Evolutionary conservation across 805 yeast species (phyloP), one percentile per base, ranked within the genome.

Genomic region (Wickerhamiella galacta): DNA sequence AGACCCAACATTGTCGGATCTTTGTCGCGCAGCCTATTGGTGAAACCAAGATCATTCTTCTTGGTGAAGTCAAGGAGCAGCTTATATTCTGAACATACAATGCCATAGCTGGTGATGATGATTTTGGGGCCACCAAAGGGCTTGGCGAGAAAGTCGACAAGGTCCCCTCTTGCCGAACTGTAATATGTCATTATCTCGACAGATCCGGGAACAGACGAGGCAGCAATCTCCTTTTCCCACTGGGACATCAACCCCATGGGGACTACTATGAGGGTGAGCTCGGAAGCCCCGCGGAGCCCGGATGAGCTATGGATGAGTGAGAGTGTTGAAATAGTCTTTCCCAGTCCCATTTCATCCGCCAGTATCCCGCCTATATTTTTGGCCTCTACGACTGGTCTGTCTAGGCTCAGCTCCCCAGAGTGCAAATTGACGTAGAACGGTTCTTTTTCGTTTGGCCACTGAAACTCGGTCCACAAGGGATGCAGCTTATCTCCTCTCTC

Each of bases 261-360:
- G 1, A 83, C 80, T 1, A 85, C 70, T 9, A 87, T 66, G 30
- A 85, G 59, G 0, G 95, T 85, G 0, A 39, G 35, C n/a, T 35
- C 38, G 7, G 28, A 16, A 7, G 34, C 22, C n/a, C 36, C 38
- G n/a, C 45, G 46, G 1, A 43, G 39, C 10, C 49, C 72, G 4
- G n/a, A 12, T 1, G 39, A 42, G 0, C 80, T 64, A 36, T 76
- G 70, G 9, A 85, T 62, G 31, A 87, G 55, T 0, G 95, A 66
- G 33, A 82, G 54, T 0, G 93, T 71, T 1, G 93, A 77, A 16
- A 85, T 77, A 0, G 96, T 85, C 49, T 85, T 85, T 27, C 96
- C 96, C 6, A 85, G 61, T 0, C 96, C 96, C 96, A 85, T 85
- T 52, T 85, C 96, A 57, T 85, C 96, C 0, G 95, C 93, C 11